Evolutionary conservation across 495 filamentous ascomycete genomes (phyloP), one percentile per base, ranked within the genome.

Genomic region (Penicillium canescens): DNA sequence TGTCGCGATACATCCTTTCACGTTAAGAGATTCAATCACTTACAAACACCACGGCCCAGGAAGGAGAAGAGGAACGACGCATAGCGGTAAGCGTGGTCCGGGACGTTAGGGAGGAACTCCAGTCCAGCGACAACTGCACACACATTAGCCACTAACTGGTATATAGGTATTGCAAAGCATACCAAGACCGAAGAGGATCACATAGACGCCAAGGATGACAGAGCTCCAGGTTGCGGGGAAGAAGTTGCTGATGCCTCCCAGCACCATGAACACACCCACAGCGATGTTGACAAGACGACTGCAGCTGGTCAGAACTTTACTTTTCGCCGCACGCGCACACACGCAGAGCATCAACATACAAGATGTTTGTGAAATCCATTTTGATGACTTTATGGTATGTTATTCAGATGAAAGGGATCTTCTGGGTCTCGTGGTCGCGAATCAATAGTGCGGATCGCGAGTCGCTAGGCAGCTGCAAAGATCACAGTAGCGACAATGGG

Each of bases 21-120:
- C n/a, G 16, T 13, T 44, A 43, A 43, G 41, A 28, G 21, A 14
- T n/a, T 33, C 28, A 23, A 46, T 34, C 9, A 86, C 91, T 74
- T 83, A 97, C 92, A 98, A 69, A 91, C 76, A 69, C 94, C 94
- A 61, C 94, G 92, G 47, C 94, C 94, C 59, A 98, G 68, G 82
- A 99, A 98, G 41, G 87, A 92, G 81, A 97, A 98, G 66, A 98
- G 85, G 84, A 99, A 99, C 21, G 88, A 92, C 14, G 92, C 94
- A 80, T 98, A 97, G 68, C 89, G 85, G 53, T 91, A 87, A 35
- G 96, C 79, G 68, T 96, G 92, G 33, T 92, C 90, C 4, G 95
- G 95, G 59, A 96, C 91, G 73, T 96, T 92, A 48, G 76, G 76
- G 31, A 79, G 54, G 74, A 96, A 94, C 74, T 99, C 94, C 65